Percentiles rank a stretch among this genome's conserved stretches.
phyloP scores from a whole-genome alignment of 2,329 filamentous ascomycete species.

The Endothia cerciana region DNA sequence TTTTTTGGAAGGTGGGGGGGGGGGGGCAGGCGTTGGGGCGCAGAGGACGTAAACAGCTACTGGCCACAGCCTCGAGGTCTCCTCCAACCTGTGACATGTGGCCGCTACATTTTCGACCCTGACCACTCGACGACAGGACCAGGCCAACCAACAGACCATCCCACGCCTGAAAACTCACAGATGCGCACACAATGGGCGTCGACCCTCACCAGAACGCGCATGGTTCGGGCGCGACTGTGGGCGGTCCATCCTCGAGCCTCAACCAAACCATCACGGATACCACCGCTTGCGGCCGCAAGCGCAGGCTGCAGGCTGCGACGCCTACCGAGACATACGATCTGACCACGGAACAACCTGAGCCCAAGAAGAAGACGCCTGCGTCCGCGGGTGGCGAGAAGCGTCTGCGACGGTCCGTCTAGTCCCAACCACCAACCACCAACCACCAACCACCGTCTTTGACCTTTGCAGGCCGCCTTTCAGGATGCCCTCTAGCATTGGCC shows the following conservation, averaged over 20 bases:
- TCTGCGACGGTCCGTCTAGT: conserved; percentile 19
- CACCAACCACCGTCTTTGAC: too few species aligned
- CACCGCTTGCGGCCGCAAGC: conserved; percentile 4
- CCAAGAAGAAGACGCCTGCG: conserved; percentile 12
- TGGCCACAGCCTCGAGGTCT: too few species aligned
- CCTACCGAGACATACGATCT: not conserved
- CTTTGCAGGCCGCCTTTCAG: not conserved
- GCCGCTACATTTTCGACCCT: too few species aligned
- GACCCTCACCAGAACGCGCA: conserved; percentile 17
- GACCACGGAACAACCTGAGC: not conserved
- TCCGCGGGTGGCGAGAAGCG: conserved; percentile 17
- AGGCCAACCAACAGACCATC: not conserved
- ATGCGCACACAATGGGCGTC: conserved; percentile 13
- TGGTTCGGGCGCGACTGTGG: not conserved
- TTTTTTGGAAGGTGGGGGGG: too few species aligned
- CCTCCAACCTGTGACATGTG: too few species aligned
- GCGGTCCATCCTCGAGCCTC: not conserved
- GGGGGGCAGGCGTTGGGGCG: too few species aligned
- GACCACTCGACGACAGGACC: too few species aligned
- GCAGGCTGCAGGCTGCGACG: not conserved
- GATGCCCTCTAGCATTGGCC: not conserved
- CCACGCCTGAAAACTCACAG: not conserved
- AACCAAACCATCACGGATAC: not conserved
- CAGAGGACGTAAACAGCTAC: too few species aligned
- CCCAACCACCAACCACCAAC: too few species aligned